Conservation (phyloP, 148 eudicot genomes). For the Amaranthus hypochondriacus region DNA sequence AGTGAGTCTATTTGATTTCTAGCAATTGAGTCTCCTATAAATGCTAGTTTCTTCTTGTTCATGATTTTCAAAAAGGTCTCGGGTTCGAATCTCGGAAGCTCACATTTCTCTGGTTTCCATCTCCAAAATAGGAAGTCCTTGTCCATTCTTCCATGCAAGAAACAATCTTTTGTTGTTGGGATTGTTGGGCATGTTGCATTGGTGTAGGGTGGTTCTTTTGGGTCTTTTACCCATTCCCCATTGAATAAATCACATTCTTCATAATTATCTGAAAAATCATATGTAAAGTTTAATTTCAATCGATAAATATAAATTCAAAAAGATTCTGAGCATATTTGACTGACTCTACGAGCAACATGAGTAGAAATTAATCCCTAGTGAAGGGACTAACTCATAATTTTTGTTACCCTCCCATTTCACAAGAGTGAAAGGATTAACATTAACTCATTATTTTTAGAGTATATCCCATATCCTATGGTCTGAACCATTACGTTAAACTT, state of each 20-base stretch:
- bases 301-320: too few relatives aligned
- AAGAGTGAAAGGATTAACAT: background rate
- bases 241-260: slow-evolving; percentile 33
- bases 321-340: background rate
- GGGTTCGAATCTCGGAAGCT: slow-evolving; percentile 37
- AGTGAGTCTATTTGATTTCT: slow-evolving; percentile 52
- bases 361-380: too few relatives aligned
- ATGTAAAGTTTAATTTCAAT: background rate
- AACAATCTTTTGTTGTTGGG: slow-evolving; percentile 40
- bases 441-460: background rate
- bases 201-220: slow-evolving; percentile 32
- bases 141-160: slow-evolving; percentile 51
- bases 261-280: background rate
- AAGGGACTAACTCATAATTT: too few relatives aligned
- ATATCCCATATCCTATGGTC: background rate
- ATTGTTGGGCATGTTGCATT: slow-evolving; percentile 36
- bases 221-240: slow-evolving; percentile 42
- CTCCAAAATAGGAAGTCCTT: slow-evolving; percentile 46
- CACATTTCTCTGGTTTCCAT: slow-evolving; percentile 48
- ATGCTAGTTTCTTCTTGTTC: slow-evolving; percentile 39
- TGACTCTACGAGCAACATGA: too few relatives aligned
- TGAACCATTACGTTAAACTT: background rate
- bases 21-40: slow-evolving; percentile 52
- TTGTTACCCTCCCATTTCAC: too few relatives aligned
- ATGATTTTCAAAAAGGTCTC: slow-evolving; percentile 28